Conservation (phyloP, 305 asterid species). For the Fraxinus dipetala region DNA sequence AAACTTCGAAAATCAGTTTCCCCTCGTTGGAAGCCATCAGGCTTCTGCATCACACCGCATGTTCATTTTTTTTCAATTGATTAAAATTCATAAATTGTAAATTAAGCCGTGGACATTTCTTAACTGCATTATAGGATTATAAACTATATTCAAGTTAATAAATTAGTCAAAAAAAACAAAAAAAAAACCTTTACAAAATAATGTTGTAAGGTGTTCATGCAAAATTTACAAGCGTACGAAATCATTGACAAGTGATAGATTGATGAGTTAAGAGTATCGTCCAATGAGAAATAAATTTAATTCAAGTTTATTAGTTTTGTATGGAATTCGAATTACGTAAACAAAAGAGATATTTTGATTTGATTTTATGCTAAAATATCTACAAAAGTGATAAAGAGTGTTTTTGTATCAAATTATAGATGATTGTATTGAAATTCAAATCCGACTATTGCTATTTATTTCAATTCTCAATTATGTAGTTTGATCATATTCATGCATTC, state of each 20-base stretch:
- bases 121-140: background rate
- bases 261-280: background rate
- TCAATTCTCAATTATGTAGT: background rate
- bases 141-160: background rate
- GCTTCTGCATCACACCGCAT: background rate
- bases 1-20: background rate
- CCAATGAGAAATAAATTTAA: no score
- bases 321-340: background rate
- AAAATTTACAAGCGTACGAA: background rate
- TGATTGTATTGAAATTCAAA: background rate
- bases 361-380: background rate
- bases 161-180: background rate
- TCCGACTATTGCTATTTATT: no score
- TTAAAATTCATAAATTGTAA: background rate
- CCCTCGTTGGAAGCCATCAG: background rate
- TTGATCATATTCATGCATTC: background rate
- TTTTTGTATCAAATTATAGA: no score
- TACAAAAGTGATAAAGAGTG: no score
- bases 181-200: background rate
- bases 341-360: background rate
- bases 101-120: background rate
- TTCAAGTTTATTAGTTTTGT: no score
- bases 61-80: background rate
- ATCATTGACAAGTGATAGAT: background rate
- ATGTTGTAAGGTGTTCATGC: no score